phyloP scores from a whole-genome alignment of 2,329 filamentous ascomycete species.

The Dactylellina drechsleri region DNA sequence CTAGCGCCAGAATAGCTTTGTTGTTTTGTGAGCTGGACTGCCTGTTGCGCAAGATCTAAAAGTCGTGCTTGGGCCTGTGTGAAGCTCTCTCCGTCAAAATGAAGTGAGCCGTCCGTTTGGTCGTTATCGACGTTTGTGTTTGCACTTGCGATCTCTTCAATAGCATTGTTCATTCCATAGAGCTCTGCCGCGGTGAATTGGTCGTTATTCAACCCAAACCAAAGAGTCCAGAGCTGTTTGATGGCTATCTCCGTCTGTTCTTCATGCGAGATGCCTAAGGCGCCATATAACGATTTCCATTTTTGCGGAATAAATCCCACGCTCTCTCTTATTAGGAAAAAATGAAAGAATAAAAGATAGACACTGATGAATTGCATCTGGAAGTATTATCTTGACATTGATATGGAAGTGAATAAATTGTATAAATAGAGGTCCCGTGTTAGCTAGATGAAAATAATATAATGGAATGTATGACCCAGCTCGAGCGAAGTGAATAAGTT shows the following conservation, averaged over 20 bases:
- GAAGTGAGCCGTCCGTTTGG: slow-evolving; percentile 38
- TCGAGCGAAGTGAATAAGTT: too few species aligned
- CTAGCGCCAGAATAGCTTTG: slow-evolving; percentile 22
- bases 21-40: slow-evolving; percentile 8
- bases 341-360: not conserved
- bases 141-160: slow-evolving; percentile 27
- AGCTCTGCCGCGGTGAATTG: not conserved
- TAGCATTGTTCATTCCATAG: slow-evolving; percentile 15
- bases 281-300: slow-evolving; percentile 7
- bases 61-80: slow-evolving; percentile 24
- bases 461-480: too few species aligned
- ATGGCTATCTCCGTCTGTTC: slow-evolving; percentile 34
- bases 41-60: slow-evolving; percentile 23
- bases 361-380: not conserved
- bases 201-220: slow-evolving; percentile 13
- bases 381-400: not conserved
- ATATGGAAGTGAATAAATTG: too few species aligned
- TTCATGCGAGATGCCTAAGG: slow-evolving; percentile 21
- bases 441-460: too few species aligned
- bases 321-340: not conserved
- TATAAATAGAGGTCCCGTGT: too few species aligned
- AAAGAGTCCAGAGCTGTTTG: slow-evolving; percentile 7
- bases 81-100: slow-evolving; percentile 51
- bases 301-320: slow-evolving; percentile 6
- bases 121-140: slow-evolving; percentile 39